Evolutionary conservation across 345 rosid species (phyloP).

Genomic region (Citrus unshiu): DNA sequence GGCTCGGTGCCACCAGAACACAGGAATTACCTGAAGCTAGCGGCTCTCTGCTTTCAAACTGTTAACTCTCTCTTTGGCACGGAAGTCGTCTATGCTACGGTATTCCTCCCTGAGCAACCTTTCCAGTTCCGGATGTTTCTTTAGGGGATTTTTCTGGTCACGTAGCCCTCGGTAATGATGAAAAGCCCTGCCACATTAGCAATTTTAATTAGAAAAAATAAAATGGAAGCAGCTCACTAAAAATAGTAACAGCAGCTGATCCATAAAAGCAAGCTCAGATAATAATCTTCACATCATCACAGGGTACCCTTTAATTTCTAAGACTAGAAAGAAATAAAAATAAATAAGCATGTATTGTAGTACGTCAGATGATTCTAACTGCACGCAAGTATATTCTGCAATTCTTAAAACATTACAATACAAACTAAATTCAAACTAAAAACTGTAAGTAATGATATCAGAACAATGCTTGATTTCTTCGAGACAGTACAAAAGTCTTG

Average conservation of each 20-base stretch:
- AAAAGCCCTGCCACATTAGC: constrained; percentile 66
- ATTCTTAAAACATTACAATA: too few species aligned
- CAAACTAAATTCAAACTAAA: too few species aligned
- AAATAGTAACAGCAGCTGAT: background rate
- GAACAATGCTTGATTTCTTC: too few species aligned
- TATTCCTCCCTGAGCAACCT: constrained; percentile 69
- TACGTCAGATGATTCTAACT: too few species aligned
- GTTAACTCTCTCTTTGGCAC: constrained; percentile 39
- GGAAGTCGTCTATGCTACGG: constrained; percentile 68
- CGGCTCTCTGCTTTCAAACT: constrained; percentile 34
- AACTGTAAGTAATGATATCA: too few species aligned
- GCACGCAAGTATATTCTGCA: too few species aligned
- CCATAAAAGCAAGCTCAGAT: background rate
- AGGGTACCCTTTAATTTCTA: background rate
- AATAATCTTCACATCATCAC: background rate
- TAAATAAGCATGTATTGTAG: background rate
- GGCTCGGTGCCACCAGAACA: background rate
- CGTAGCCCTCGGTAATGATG: constrained; percentile 68
- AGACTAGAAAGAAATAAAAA: background rate
- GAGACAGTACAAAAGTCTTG: too few species aligned
- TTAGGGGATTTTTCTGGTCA: constrained; percentile 41
- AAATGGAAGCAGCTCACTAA: too few species aligned
- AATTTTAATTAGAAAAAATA: background rate
- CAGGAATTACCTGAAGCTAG: constrained; percentile 9
- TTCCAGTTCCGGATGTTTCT: constrained; percentile 76